Conservation (phyloP, 2,329 filamentous ascomycete species). For the Seiridium unicorne region DNA sequence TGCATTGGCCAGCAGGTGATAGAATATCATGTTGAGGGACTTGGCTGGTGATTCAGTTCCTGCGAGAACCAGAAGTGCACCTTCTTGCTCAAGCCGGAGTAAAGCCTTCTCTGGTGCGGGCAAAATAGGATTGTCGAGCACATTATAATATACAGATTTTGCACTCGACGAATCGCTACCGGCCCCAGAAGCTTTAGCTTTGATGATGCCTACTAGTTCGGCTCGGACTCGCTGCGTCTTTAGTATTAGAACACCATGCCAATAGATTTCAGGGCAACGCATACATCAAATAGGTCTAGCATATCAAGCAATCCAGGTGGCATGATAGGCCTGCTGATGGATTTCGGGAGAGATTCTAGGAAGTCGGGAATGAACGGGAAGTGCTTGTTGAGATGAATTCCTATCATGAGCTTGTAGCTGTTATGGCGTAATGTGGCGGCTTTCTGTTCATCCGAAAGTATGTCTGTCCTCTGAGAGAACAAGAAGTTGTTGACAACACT, state of each 20-base stretch:
- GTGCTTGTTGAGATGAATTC: constrained; percentile 21
- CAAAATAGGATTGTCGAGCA: neutral
- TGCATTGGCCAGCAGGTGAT: neutral
- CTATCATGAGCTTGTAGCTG: constrained; percentile 20
- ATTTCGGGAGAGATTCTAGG: constrained; percentile 21
- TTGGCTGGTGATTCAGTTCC: constrained; percentile 1
- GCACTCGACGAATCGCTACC: constrained; percentile 11
- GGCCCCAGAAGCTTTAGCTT: neutral
- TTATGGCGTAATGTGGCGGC: constrained; percentile 21
- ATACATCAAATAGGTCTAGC: constrained; percentile 22
- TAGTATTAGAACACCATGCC: constrained; percentile 19
- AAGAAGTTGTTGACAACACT: constrained; percentile 23
- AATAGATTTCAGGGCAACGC: constrained; percentile 18
- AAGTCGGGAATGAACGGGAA: constrained; percentile 22
- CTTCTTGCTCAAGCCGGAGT: neutral
- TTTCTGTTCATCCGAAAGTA: constrained; percentile 21
- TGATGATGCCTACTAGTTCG: constrained; percentile 18
- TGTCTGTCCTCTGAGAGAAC: constrained; percentile 21
- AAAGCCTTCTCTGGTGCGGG: neutral
- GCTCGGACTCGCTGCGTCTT: constrained; percentile 20
- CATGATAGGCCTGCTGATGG: constrained; percentile 21
- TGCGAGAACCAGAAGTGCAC: neutral
- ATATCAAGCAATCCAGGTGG: constrained; percentile 21
- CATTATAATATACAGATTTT: constrained; percentile 3
- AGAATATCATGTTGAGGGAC: neutral